Conservation (phyloP, 2,329 filamentous ascomycete genomes). For the Aspergillus novoparasiticus region DNA sequence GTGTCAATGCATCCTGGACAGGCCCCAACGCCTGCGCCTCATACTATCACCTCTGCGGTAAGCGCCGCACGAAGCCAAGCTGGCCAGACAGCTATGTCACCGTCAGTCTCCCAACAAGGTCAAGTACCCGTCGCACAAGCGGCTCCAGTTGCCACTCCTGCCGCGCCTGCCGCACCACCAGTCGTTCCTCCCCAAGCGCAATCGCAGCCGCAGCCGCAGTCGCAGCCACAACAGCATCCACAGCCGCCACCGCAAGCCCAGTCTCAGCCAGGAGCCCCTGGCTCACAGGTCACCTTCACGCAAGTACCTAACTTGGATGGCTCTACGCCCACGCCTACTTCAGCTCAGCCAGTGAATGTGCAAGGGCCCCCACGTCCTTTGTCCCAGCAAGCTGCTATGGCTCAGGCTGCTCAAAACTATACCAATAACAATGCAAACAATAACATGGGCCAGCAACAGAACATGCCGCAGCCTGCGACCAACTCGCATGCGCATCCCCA, state of each 20-base stretch:
- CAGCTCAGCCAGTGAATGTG: conserved; percentile 32
- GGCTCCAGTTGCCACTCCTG: conserved; percentile 27
- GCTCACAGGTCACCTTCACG: conserved; percentile 31
- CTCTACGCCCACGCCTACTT: conserved; percentile 35
- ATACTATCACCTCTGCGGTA: conserved; percentile 53
- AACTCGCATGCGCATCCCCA: conserved; percentile 45
- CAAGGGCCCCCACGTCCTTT: conserved; percentile 45
- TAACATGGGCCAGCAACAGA: conserved; percentile 26
- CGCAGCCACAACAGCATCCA: conserved; percentile 5
- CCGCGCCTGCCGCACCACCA: conserved; percentile 28
- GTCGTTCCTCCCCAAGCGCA: conserved; percentile 17
- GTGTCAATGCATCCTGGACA: conserved; percentile 37
- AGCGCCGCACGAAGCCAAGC: conserved; percentile 47
- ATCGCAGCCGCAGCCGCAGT: conserved; percentile 5
- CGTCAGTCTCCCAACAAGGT: conserved; percentile 36
- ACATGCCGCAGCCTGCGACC: conserved; percentile 32
- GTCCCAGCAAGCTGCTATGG: conserved; percentile 50
- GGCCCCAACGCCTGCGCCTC: conserved; percentile 42
- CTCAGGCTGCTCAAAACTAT: conserved; percentile 47
- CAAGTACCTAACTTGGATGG: conserved; percentile 35
- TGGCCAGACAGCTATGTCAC: conserved; percentile 40
- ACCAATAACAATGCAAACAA: conserved; percentile 34
- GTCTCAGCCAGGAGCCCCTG: conserved; percentile 33
- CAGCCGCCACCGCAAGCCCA: conserved; percentile 30
- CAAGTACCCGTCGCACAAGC: conserved; percentile 32